phyloP scores from a whole-genome alignment of 1,139 yeast species.

The Yamadazyma triangularis region DNA sequence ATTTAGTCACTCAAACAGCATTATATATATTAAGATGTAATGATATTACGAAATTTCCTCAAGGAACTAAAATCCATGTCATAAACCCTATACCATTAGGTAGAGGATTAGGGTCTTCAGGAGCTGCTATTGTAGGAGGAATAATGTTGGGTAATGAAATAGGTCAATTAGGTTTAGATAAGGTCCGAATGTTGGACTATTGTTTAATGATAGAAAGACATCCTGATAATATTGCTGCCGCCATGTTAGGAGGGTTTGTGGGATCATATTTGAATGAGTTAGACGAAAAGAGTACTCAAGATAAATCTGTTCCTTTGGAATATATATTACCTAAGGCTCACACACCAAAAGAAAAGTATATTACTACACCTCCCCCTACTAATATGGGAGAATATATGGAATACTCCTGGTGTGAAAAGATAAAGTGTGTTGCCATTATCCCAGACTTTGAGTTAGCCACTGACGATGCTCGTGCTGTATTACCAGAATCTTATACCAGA shows the following conservation, averaged over 20 bases:
- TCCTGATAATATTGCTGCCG: constrained; percentile 97
- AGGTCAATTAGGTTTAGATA: constrained; percentile 67
- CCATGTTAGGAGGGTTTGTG: constrained; percentile 98
- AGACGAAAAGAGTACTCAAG: constrained; percentile 60
- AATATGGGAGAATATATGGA: constrained; percentile 86
- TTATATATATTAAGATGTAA: constrained; percentile 84
- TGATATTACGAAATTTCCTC: constrained; percentile 68
- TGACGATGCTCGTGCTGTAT: constrained; percentile 82
- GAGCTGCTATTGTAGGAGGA: constrained; percentile 98
- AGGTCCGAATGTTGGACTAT: constrained; percentile 84
- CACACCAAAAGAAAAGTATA: constrained; percentile 52
- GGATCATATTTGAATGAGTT: constrained; percentile 89
- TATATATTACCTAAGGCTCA: constrained; percentile 79
- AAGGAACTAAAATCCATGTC: constrained; percentile 78
- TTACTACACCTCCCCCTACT: constrained; percentile 56
- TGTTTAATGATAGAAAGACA: constrained; percentile 96
- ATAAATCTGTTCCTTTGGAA: constrained; percentile 78
- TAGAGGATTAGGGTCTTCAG: constrained; percentile 96
- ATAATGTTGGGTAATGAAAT: constrained; percentile 86
- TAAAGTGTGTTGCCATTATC: constrained; percentile 84
- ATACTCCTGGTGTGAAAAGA: constrained; percentile 76
- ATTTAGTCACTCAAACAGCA: constrained; percentile 89
- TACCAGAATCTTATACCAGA: constrained; percentile 77
- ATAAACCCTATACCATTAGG: constrained; percentile 92
- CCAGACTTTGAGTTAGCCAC: constrained; percentile 95